Base-by-base conservation (phyloP, 2,329 filamentous ascomycete genomes). In the Trichophyton rubrum region DNA sequence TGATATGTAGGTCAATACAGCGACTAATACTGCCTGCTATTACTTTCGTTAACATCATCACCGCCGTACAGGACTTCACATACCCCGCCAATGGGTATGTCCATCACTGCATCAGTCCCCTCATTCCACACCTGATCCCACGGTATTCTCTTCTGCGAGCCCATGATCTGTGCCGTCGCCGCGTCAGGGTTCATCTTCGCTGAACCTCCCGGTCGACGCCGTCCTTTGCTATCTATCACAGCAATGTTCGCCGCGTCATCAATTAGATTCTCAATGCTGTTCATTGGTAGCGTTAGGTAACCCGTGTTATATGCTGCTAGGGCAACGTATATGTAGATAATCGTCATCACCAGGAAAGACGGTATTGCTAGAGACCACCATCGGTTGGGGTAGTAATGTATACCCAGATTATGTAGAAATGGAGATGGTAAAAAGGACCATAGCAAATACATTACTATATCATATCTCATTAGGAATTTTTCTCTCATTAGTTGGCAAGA, bases 321-420 rank as follows among this genome's bases (percentile, higher is more conserved):
- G 45, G 93, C 93, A 8, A 96, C 85, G 75, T 96, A 99, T 64
- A 96, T 95, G 76, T 95, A 99, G 27, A 93, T 81, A 38, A 97
- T 79, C 53, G 86, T 76, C 81, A 93, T 91, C 60, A 96, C 91
- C 35, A 96, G 78, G 78, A 90, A 97, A 4, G 88, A 86, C 0
- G 93, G 93, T 13, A 96, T 85, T 1, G 93, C 93, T 20, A 99
- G 82, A 56, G 89, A 89, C 93, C 93, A 99, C 93, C 93, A 99
- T 56, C 93, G 85, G 73, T 96, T 90, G 0, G 93, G 93, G 69
- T 96, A 99, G 79, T 97, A 97, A 76, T 90, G 86, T 61, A 99
- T 95, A 20, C 93, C 92, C 61, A 99, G 82, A 62, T 89, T 89
- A 72, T 96, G 90, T 49, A 99, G 81, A 72, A 97, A 90, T 0